Conservation (phyloP, 2,329 filamentous ascomycete species). For the Ceratocystiopsis sp. region DNA sequence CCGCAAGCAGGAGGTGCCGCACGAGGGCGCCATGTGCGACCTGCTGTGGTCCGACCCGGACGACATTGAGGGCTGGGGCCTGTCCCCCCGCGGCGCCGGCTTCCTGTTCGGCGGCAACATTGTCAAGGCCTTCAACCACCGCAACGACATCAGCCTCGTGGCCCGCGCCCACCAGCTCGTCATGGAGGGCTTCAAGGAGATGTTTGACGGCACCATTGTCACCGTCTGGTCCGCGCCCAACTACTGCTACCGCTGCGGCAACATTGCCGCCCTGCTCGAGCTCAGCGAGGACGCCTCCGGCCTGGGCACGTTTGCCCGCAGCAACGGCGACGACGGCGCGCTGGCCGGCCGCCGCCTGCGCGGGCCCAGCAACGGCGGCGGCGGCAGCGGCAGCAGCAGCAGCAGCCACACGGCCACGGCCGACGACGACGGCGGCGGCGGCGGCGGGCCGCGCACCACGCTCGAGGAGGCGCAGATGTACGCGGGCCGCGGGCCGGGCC, state of each 20-base stretch:
- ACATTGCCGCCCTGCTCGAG: constrained; percentile 89
- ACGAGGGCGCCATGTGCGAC: constrained; percentile 98
- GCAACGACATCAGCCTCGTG: constrained; percentile 81
- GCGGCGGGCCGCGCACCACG: constrained; percentile 22
- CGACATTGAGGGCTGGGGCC: constrained; percentile 92
- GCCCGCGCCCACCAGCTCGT: constrained; percentile 92
- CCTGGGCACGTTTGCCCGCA: constrained; percentile 49
- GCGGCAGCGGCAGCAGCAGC: constrained; percentile 50
- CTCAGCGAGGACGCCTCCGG: constrained; percentile 76
- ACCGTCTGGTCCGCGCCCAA: constrained; percentile 98
- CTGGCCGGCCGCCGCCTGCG: constrained; percentile 27
- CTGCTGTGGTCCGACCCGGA: constrained; percentile 96
- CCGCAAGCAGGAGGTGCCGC: constrained; percentile 93
- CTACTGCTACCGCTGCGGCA: constrained; percentile 92
- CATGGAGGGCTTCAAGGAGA: constrained; percentile 99
- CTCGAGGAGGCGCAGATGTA: constrained; percentile 29
- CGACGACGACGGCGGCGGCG: constrained; percentile 20
- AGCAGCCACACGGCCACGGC: constrained; percentile 49
- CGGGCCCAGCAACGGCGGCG: constrained; percentile 62
- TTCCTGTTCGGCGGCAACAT: constrained; percentile 94
- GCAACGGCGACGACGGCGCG: constrained; percentile 41
- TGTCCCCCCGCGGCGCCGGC: constrained; percentile 83
- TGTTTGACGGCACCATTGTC: constrained; percentile 91
- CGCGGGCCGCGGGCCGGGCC: constrained; percentile 51
- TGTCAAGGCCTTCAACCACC: constrained; percentile 88